Evolutionary conservation across 148 eudicot species (phyloP), one percentile per base, ranked within the genome.

Genomic region (Fagopyrum esculentum): DNA sequence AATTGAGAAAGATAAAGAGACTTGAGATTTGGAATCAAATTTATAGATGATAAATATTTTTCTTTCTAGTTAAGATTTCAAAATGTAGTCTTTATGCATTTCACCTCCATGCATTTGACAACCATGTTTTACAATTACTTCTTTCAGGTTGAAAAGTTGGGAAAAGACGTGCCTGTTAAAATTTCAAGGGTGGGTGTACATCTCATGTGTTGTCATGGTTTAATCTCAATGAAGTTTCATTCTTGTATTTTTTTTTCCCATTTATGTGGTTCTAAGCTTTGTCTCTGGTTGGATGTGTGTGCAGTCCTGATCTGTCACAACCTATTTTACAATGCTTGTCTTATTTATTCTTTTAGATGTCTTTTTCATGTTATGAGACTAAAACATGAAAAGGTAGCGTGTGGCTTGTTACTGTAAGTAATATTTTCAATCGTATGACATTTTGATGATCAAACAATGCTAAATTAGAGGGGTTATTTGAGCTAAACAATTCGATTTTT

Each of bases 131-230:
- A 22, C 29, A 59, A 16, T 60, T 60, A 22, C 19, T 12, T 69
- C 72, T 69, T 69, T 26, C 45, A 60, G 98, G 98, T 93, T 84
- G 96, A 94, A 55, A 94, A 88, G 82, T 97, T 94, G 59, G 96
- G 96, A 45, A 91, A 91, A 88, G 97, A 94, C 76, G 6, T 52
- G 57, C 57, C 57, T 52, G 57, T 16, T 52, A 52, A 52, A 52
- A 16, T 52, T 2, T 49, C 52, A 49, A 49, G 12, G 6, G 52
- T 49, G 52, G 52, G 12, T 52, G 13, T 52, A 52, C 57, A 52
- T 52, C 17, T 52, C 57, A 52, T 30, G 35, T 30, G 35, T 2
- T 52, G 57, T 52, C 17, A 15, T 52, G 57, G 57, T 16, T 52
- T 52, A 52, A 12, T 16, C 57, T 52, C 35, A 30, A 52, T 52